phyloP scores from a whole-genome alignment of 2,329 filamentous ascomycete species.

The Chaetomium globosum region DNA sequence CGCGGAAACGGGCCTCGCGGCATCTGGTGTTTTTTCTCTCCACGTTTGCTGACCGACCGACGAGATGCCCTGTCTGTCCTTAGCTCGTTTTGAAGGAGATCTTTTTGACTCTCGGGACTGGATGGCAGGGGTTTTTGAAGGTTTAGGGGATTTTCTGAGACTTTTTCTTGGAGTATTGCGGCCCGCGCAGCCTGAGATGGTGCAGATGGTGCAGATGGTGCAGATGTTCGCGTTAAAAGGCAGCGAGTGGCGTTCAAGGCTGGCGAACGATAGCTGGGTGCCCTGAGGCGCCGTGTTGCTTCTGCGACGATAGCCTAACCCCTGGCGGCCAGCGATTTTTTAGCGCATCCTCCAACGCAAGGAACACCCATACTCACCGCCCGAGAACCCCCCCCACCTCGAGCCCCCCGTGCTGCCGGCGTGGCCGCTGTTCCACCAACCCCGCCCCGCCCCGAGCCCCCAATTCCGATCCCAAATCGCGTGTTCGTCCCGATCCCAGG shows the following conservation, averaged over 20 bases:
- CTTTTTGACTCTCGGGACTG: background rate
- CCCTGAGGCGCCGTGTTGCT: slow-evolving; percentile 4
- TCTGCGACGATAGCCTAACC: background rate
- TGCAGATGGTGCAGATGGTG: background rate
- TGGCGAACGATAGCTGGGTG: slow-evolving; percentile 2
- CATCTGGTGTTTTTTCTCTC: slow-evolving; percentile 1
- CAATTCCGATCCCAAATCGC: slow-evolving; percentile 3
- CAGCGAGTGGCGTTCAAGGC: background rate
- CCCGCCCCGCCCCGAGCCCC: background rate
- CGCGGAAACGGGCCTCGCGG: background rate
- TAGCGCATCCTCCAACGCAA: slow-evolving; percentile 1
- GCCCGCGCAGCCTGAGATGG: background rate
- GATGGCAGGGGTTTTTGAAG: background rate
- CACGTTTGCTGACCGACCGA: background rate
- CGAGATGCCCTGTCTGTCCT: background rate
- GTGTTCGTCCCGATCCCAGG: background rate
- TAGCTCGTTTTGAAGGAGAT: background rate
- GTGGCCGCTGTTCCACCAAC: slow-evolving; percentile 4
- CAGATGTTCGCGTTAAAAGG: background rate
- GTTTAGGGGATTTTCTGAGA: background rate
- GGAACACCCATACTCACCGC: slow-evolving; percentile 18
- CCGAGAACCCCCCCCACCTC: background rate
- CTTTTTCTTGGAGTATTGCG: background rate
- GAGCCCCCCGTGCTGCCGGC: background rate
- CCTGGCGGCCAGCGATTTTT: background rate